Evolutionary conservation across 768 basidiomycete species (phyloP), one percentile per base, ranked within the genome.

Genomic region (Multifurca ochricompacta): DNA sequence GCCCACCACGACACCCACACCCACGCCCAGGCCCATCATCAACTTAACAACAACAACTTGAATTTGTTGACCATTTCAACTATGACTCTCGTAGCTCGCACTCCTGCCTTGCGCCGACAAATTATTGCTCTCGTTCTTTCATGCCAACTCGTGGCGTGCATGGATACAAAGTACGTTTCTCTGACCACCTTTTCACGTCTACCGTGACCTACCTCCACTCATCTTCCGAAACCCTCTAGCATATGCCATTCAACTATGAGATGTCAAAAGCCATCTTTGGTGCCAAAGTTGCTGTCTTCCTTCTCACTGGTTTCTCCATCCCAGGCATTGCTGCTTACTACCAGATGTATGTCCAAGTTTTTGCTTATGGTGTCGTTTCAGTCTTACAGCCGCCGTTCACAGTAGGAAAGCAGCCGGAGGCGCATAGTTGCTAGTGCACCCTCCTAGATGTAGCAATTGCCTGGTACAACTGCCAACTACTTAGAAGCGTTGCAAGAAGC

Each of bases 301-400:
- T 59, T 43, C 13, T 40, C 10, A 21, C 30, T 13, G 60, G 60
- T 6, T 61, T 58, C 32, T 42, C 48, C 13, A 34, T 61, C 59
- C 68, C 50, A 61, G 62, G 34, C 56, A 61, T 51, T 57, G 67
- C 48, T 64, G 64, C 52, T 27, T 45, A 40, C 35, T 54, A 61
- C 42, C 54, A 56, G 51, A 34, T 59, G 53, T 69, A 63, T 19
- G 69, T 68, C 11, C 35, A 30, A 41, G 3, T 31, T 41, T 42
- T 9, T 5, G 40, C 21, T 16, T 7, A 31, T 3, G 11, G 18
- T 32, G 10, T 50, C 40, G 6, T 28, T n/a, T 45, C 18, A 19
- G 49, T 43, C 49, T 56, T 27, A 56, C 49, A 34, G 3, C 31
- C 31, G 35, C 28, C 19, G 18, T 30, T 39, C 39, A 27, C 25